Evolutionary conservation across 306 rosid species (phyloP).

Genomic region (Fagus sylvatica): DNA sequence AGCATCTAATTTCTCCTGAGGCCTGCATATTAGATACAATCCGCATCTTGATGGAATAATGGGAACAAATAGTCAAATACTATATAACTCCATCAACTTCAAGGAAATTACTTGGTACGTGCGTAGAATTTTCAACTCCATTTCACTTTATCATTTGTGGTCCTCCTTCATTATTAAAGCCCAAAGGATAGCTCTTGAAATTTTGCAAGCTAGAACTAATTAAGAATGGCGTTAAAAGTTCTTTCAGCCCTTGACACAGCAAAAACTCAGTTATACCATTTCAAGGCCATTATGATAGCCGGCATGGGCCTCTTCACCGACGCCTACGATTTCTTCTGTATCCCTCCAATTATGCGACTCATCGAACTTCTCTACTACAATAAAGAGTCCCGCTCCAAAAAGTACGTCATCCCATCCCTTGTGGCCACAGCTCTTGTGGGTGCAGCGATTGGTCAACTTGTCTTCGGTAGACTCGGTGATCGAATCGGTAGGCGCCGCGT

Average conservation of each 20-base stretch:
- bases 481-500: conserved; percentile 54
- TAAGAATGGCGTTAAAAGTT: conserved; percentile 48
- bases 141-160: too few relatives aligned
- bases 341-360: conserved; percentile 46
- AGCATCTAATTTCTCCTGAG: too few relatives aligned
- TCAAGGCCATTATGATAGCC: conserved; percentile 75
- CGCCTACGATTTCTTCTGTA: conserved; percentile 68
- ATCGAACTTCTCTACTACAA: conserved; percentile 51
- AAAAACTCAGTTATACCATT: conserved; percentile 65
- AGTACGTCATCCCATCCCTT: conserved; percentile 3
- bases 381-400: too few relatives aligned
- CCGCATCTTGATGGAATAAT: too few relatives aligned
- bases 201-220: background rate
- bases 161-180: too few relatives aligned
- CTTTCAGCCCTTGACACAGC: conserved; percentile 70
- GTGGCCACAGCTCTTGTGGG: conserved; percentile 48
- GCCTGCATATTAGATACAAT: too few relatives aligned
- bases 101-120: too few relatives aligned
- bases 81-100: too few relatives aligned
- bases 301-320: conserved; percentile 89
- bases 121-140: too few relatives aligned
- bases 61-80: too few relatives aligned
- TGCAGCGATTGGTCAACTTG: conserved; percentile 54
- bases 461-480: conserved; percentile 67
- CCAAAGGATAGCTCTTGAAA: background rate